Conservation (phyloP, 495 filamentous ascomycete species). For the Achaetomiella virescens region DNA sequence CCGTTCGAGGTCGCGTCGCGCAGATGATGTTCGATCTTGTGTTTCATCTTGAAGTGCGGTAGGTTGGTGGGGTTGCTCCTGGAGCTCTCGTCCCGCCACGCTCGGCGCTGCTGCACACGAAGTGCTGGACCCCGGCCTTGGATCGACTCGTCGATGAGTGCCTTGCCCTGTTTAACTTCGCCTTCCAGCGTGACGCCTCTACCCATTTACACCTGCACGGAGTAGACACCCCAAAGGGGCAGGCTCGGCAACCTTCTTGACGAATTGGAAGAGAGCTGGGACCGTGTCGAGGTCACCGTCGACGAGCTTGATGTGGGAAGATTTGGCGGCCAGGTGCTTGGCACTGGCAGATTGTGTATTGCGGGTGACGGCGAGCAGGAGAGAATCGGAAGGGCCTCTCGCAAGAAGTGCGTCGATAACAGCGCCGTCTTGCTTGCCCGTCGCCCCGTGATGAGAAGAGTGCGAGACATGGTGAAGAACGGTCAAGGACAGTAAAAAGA, state of each 20-base stretch:
- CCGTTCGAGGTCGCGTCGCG: conserved; percentile 25
- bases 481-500: no score
- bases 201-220: conserved; percentile 39
- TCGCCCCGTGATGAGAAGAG: conserved; percentile 61
- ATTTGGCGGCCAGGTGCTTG: conserved; percentile 40
- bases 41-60: conserved; percentile 62
- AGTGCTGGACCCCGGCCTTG: conserved; percentile 51
- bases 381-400: not conserved
- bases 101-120: conserved; percentile 66
- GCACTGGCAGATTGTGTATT: conserved; percentile 43
- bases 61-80: conserved; percentile 53
- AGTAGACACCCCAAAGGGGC: conserved; percentile 34
- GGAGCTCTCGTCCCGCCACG: conserved; percentile 54
- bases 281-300: conserved; percentile 54
- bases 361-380: conserved; percentile 58
- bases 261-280: conserved; percentile 45
- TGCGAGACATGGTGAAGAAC: conserved; percentile 27
- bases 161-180: conserved; percentile 59
- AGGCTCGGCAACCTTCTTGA: conserved; percentile 27
- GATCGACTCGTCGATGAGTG: conserved; percentile 56
- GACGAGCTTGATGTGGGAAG: conserved; percentile 47
- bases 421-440: conserved; percentile 60
- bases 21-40: conserved; percentile 61
- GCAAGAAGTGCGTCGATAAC: conserved; percentile 51
- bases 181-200: conserved; percentile 41